These are phyloP conservation scores for Asclepias syriaca DNA, from an alignment of 257 asterid genomes.

Conservation along the genomic window DNA sequence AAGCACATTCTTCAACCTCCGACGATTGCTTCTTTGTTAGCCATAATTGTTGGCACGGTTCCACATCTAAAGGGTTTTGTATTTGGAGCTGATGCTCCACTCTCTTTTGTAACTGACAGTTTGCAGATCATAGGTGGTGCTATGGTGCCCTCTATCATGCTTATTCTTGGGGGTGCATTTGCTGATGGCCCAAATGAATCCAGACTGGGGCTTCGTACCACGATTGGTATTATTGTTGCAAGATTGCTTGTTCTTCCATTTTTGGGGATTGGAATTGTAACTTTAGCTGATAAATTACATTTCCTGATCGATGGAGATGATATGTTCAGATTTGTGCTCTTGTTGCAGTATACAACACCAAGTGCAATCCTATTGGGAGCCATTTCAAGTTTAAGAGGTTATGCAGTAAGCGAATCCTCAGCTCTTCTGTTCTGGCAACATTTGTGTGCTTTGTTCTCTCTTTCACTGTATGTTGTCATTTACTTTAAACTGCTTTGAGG, in stretches of 20 bases:
- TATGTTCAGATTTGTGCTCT: slow-evolving; percentile 35
- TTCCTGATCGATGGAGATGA: slow-evolving; percentile 30
- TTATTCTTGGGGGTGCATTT: slow-evolving; percentile 42
- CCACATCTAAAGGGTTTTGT: slow-evolving; percentile 29
- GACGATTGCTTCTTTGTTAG: slow-evolving; percentile 35
- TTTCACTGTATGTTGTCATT: slow-evolving; percentile 28
- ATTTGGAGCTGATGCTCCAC: slow-evolving; percentile 33
- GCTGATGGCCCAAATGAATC: slow-evolving; percentile 43
- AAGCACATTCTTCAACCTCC: slow-evolving; percentile 39
- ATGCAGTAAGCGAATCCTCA: slow-evolving; percentile 40
- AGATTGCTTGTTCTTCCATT: slow-evolving; percentile 34
- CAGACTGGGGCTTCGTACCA: slow-evolving; percentile 34
- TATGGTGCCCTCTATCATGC: slow-evolving; percentile 44
- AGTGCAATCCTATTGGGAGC: slow-evolving; percentile 45
- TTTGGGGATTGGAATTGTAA: slow-evolving; percentile 34
- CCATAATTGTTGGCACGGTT: slow-evolving; percentile 31
- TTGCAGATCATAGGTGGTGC: slow-evolving; percentile 40
- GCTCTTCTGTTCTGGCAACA: slow-evolving; percentile 49
- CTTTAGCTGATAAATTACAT: slow-evolving; percentile 25
- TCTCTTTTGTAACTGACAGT: slow-evolving; percentile 33
- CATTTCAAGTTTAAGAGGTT: slow-evolving; percentile 40
- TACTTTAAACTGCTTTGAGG: slow-evolving; percentile 25
- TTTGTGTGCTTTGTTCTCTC: slow-evolving; percentile 32
- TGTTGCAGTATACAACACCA: slow-evolving; percentile 38
- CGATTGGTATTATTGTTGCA: slow-evolving; percentile 33